Evolutionary conservation across 1,284 basidiomycete species (phyloP), one percentile per base, ranked within the genome.

Genomic region (Fomitopsis schrenkii): DNA sequence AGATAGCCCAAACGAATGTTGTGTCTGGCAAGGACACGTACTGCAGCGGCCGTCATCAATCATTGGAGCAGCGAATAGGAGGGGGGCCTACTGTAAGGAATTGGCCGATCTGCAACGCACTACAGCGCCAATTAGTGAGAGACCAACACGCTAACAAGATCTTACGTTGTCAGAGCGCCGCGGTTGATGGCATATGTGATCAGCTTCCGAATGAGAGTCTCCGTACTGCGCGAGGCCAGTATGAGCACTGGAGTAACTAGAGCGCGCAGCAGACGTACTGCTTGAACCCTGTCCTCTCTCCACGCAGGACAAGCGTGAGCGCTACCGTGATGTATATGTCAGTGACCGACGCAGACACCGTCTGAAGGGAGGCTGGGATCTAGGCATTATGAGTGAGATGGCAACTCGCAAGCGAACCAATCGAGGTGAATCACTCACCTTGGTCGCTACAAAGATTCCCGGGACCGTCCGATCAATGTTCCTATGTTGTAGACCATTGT

Each of bases 261-360:
- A 12, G 30, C 12, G 26, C 10, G 5, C 19, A 12, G 22, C 48
- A 33, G 12, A 50, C 57, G 9, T 59, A 59, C 57, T 42, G 46
- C 38, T 53, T 59, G 46, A 59, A 52, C 9, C 57, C 57, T 12
- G 57, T 50, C 19, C 57, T 22, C 22, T 48, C 45, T 17, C 48
- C 57, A 14, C 36, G 57, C 3, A 59, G 36, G 35, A 59, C 28
- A 19, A 59, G 35, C 22, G 46, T 50, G 6, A 59, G 38, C 10
- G 57, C 52, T 5, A 38, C 26, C 35, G 57, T 59, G 46, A 59
- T 59, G 48, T 59, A 59, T 12, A 53, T 52, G 38, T 59, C 57
- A 10, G 57, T 38, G 22, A 59, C 38, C 9, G 57, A 48, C 12
- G 45, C 57, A 15, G 57, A 22, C 7, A 59, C 46, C 12, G 45